These are phyloP conservation scores for Globisporangium paroecandrum DNA, from an alignment of 352 stramenopile species.

Conservation along the genomic window DNA sequence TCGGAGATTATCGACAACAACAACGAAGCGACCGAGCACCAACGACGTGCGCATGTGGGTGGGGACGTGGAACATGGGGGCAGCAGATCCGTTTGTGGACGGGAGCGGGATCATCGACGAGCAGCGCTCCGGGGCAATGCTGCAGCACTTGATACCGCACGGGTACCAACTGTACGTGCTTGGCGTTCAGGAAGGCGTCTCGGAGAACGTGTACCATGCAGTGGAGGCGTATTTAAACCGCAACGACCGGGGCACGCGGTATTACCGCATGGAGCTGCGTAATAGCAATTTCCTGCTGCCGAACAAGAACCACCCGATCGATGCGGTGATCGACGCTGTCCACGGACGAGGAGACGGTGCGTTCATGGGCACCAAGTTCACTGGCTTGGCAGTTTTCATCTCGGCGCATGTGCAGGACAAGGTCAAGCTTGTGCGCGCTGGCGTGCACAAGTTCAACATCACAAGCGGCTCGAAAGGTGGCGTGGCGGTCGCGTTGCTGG, in stretches of 20 bases:
- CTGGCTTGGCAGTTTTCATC: constrained; percentile 78
- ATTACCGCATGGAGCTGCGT: constrained; percentile 73
- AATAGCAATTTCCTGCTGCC: constrained; percentile 66
- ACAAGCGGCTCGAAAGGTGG: constrained; percentile 80
- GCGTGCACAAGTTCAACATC: constrained; percentile 80
- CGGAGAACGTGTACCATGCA: constrained; percentile 81
- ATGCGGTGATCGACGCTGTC: constrained; percentile 77
- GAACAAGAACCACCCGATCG: constrained; percentile 62
- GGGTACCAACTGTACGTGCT: constrained; percentile 87
- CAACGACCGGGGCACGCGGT: constrained; percentile 51
- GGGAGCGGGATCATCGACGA: constrained; percentile 73
- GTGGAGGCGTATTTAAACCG: constrained; percentile 75
- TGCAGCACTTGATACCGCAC: constrained; percentile 73
- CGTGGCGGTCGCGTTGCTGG: constrained; percentile 66
- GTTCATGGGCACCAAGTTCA: constrained; percentile 85
- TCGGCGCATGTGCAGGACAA: constrained; percentile 46
- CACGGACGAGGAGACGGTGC: constrained; percentile 75
- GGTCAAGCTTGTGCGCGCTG: constrained; percentile 69
- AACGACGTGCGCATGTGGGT: constrained; percentile 76
- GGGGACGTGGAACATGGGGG: constrained; percentile 86
- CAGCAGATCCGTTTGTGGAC: constrained; percentile 74
- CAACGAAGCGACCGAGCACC: constrained; percentile 31
- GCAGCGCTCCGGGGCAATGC: constrained; percentile 58
- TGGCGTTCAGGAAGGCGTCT: constrained; percentile 82
- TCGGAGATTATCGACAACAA: constrained; percentile 8